Base-by-base conservation (phyloP, 495 filamentous ascomycete genomes). In the Penicillium desertorum region DNA sequence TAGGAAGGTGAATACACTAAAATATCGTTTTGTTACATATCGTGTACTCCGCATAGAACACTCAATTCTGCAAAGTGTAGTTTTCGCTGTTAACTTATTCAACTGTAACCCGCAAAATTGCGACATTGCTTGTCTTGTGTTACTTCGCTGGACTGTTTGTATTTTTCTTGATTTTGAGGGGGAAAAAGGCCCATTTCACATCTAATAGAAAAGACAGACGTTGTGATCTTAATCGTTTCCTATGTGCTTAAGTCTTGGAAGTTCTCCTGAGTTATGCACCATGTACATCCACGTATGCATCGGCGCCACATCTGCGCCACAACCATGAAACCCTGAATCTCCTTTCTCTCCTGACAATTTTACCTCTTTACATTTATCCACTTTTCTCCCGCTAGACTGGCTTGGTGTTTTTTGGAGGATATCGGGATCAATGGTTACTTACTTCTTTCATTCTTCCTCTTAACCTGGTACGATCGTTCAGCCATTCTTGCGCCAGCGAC, bases 401-500 rank as follows among this genome's bases (percentile, higher is more conserved):
- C 56, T 60, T 59, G 55, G 64, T 64, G 54, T 62, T 64, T 51
- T 51, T 54, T 58, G 67, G 45, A 29, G 45, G 25, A 48, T 9
- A 10, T 32, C 17, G 62, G 68, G 59, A 57, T 69, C 65, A 66
- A 72, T 75, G 71, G 45, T 67, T 67, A 49, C 51, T 62, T 54
- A 53, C 49, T 14, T 50, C 44, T 30, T 48, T 25, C 41, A 22
- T 48, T 32, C 27, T 49, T 42, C 30, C 20, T 47, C 30, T 59
- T 61, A 59, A 62, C 41, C 32, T 37, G 50, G 56, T 63, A 57
- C 66, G 48, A 44, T 67, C 71, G 63, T 62, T 75, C 63, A 62
- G 42, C 37, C 47, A 51, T 66, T 48, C 54, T 56, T 29, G 49
- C 49, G 36, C 60, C 46, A 49, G 58, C 52, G 54, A 59, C 48